Conservation (phyloP, 129 eudicot species). For the carrot (Daucus carota) region DH1_v3.0 NC_030386.2:32737001-32737500, state of each 20-base stretch:
- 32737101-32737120: background rate
- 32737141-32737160: background rate
- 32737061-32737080: background rate
- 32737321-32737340: background rate
- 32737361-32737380: background rate
- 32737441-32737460: background rate
- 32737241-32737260: background rate
- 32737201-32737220: background rate
- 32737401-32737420: background rate
- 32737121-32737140: background rate
- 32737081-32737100: background rate
- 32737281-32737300: background rate
- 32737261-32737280: background rate
- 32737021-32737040: background rate
- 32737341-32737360: background rate
- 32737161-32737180: background rate
- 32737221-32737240: background rate
- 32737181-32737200: background rate
- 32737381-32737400: background rate
- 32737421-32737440: background rate
- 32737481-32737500: background rate
- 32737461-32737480: background rate
- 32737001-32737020: background rate
- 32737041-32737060: background rate
- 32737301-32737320: background rate